Evolutionary conservation across 345 rosid species (phyloP).

Genomic region (Bruguiera parviflora): DNA sequence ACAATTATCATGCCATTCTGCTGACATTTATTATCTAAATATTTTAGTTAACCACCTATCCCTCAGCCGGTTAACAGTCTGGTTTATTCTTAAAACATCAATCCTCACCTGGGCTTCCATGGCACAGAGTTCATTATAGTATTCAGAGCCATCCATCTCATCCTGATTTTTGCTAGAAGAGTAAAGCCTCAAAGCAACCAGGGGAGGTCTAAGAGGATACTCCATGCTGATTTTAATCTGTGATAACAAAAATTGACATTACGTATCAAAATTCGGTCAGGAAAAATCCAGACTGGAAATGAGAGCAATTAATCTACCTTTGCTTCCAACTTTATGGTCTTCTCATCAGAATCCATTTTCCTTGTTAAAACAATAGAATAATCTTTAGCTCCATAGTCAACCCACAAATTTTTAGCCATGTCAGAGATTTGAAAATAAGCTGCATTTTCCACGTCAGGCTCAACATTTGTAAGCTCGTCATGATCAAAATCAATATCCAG

Average conservation of each 20-base stretch:
- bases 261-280: slow-evolving; percentile 6
- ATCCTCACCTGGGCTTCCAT: slow-evolving; percentile 88
- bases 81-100: not conserved
- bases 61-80: not conserved
- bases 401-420: slow-evolving; percentile 57
- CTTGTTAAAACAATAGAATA: slow-evolving; percentile 56
- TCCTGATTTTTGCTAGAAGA: slow-evolving; percentile 31
- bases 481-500: slow-evolving; percentile 71
- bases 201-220: slow-evolving; percentile 88
- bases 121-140: slow-evolving; percentile 73
- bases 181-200: slow-evolving; percentile 52
- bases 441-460: slow-evolving; percentile 40
- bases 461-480: slow-evolving; percentile 54
- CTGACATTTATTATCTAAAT: not conserved
- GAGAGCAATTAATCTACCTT: slow-evolving; percentile 43
- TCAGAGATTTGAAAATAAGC: slow-evolving; percentile 27
- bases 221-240: slow-evolving; percentile 80
- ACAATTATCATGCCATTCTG: not conserved
- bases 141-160: slow-evolving; percentile 35
- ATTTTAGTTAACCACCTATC: not conserved
- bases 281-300: slow-evolving; percentile 13
- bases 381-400: slow-evolving; percentile 63
- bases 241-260: slow-evolving; percentile 21
- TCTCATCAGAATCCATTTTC: slow-evolving; percentile 42
- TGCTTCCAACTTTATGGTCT: slow-evolving; percentile 60